Evolutionary conservation across 1,139 yeast species (phyloP).

Genomic region (Eremothecium coryli): DNA sequence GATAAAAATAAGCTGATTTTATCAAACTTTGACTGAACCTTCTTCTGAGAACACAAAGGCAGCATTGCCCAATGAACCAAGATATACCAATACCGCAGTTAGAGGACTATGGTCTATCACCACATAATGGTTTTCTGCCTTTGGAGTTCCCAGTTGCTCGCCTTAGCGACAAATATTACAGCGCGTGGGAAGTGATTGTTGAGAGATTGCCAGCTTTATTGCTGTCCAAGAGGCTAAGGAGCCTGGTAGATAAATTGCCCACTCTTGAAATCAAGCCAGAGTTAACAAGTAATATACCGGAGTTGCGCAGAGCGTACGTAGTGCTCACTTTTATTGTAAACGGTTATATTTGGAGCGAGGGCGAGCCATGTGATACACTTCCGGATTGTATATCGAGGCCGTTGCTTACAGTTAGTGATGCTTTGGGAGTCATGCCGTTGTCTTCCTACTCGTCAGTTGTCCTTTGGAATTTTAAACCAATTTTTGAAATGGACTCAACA

Average conservation of each 20-base stretch:
- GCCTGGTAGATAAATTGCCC: slow-evolving; percentile 52
- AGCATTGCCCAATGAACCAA: slow-evolving; percentile 14
- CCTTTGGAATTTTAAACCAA: slow-evolving; percentile 75
- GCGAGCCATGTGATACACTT: slow-evolving; percentile 53
- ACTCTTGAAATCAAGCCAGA: slow-evolving; percentile 36
- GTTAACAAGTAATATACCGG: slow-evolving; percentile 32
- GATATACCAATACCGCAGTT: slow-evolving; percentile 35
- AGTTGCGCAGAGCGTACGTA: slow-evolving; percentile 72
- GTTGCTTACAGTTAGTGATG: slow-evolving; percentile 46
- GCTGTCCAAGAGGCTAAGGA: slow-evolving; percentile 53
- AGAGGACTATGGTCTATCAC: slow-evolving; percentile 61
- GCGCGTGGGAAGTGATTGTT: slow-evolving; percentile 71
- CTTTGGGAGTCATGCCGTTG: slow-evolving; percentile 70
- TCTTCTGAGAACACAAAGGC: too few relatives aligned
- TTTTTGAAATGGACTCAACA: slow-evolving; percentile 38
- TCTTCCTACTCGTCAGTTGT: slow-evolving; percentile 83
- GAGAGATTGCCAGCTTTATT: slow-evolving; percentile 63
- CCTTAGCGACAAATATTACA: slow-evolving; percentile 54
- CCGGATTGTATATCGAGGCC: slow-evolving; percentile 69
- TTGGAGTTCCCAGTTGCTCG: slow-evolving; percentile 49
- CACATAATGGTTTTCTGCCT: slow-evolving; percentile 71
- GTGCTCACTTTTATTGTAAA: slow-evolving; percentile 72
- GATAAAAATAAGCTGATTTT: too few relatives aligned
- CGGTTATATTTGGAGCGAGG: slow-evolving; percentile 83
- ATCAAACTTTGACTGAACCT: too few relatives aligned